Percentiles rank a stretch among this genome's conserved stretches.
Conservation (phyloP, 495 filamentous ascomycete genomes). For the Neurospora tetraspora region DNA sequence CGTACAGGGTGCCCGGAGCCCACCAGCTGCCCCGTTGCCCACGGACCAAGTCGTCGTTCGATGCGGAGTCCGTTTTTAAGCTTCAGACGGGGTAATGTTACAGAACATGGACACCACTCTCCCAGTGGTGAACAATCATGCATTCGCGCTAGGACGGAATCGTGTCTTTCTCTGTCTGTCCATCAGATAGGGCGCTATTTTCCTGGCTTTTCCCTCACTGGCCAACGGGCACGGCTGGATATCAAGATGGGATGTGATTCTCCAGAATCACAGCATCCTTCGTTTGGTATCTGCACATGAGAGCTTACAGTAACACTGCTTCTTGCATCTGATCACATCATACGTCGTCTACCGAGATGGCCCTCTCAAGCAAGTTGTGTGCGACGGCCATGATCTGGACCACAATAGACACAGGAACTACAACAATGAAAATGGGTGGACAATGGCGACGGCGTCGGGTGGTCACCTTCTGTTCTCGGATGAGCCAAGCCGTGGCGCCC, state of each 20-base stretch:
- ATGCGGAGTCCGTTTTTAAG: neutral
- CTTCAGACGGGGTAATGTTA: neutral
- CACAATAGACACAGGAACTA: neutral
- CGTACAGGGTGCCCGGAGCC: too few species aligned
- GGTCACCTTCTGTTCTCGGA: neutral
- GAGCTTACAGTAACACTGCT: neutral
- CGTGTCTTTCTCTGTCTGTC: neutral
- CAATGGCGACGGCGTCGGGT: neutral
- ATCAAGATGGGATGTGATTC: neutral
- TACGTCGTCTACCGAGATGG: neutral
- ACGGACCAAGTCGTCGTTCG: neutral
- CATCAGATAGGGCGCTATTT: neutral
- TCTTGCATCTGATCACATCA: neutral
- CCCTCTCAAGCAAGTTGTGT: neutral
- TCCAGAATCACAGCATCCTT: neutral
- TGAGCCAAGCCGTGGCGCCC: neutral
- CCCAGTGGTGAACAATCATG: neutral
- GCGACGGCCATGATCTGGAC: neutral
- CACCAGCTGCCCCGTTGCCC: neutral
- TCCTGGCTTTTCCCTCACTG: neutral
- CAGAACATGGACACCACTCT: neutral
- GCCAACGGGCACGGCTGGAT: neutral
- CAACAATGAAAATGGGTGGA: neutral
- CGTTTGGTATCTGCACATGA: neutral
- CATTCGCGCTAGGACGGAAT: neutral